Conservation (phyloP, 2,329 filamentous ascomycete genomes). For the Lasiodiplodia sp. region DNA sequence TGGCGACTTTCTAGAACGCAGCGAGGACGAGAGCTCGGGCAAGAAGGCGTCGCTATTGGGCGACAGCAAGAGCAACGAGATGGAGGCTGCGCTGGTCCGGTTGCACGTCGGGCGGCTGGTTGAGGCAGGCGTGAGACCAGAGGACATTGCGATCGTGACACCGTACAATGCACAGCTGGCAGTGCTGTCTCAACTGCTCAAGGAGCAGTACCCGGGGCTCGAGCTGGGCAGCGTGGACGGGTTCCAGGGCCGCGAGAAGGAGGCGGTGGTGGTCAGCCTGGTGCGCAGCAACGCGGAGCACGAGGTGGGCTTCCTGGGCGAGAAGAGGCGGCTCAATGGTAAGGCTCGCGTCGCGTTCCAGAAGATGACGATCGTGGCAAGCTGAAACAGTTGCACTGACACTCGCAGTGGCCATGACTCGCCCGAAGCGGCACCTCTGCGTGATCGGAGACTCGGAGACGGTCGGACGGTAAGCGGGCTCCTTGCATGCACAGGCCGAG, state of each 20-base stretch:
- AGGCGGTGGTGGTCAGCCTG: constrained; percentile 91
- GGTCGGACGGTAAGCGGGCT: constrained; percentile 74
- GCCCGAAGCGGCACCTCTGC: constrained; percentile 87
- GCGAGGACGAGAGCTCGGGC: constrained; percentile 72
- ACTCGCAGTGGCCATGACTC: constrained; percentile 87
- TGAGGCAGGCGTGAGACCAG: constrained; percentile 77
- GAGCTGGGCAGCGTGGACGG: constrained; percentile 97
- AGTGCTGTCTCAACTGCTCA: constrained; percentile 76
- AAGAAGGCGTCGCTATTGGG: constrained; percentile 60
- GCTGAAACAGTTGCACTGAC: constrained; percentile 25
- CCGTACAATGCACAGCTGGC: constrained; percentile 96
- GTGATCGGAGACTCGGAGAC: constrained; percentile 95
- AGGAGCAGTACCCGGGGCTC: constrained; percentile 81
- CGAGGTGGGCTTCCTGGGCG: constrained; percentile 91
- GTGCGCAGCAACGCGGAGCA: constrained; percentile 87
- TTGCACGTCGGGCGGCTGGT: constrained; percentile 79
- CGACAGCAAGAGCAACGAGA: constrained; percentile 90
- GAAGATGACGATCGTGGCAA: constrained; percentile 26
- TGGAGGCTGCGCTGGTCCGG: constrained; percentile 83
- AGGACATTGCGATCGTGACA: constrained; percentile 92
- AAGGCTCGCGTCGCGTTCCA: constrained; percentile 45
- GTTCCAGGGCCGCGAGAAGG: constrained; percentile 97
- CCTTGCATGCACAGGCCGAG: constrained; percentile 20
- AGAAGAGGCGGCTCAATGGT: constrained; percentile 94
- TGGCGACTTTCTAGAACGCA: constrained; percentile 85